These are phyloP conservation scores for Psilocybe mexicana DNA, from an alignment of 1,284 basidiomycete species.

Conservation along the genomic window DNA sequence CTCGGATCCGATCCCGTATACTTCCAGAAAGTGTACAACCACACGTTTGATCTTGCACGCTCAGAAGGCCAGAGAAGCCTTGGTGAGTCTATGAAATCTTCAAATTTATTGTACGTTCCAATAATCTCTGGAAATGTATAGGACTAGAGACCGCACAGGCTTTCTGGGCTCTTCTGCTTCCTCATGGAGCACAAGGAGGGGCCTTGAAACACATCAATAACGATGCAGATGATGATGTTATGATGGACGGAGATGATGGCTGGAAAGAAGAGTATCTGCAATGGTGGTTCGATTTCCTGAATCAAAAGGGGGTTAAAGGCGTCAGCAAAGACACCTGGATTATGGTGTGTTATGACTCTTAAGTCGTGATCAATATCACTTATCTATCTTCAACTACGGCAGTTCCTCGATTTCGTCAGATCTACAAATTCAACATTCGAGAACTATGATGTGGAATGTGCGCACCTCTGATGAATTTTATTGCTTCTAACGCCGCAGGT, in stretches of 20 bases:
- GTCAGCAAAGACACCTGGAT: constrained; percentile 95
- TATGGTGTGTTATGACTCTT: constrained; percentile 56
- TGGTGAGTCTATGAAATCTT: constrained; percentile 38
- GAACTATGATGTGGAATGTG: constrained; percentile 87
- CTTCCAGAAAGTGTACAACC: constrained; percentile 87
- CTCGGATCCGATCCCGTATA: constrained; percentile 71
- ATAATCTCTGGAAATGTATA: constrained; percentile 28
- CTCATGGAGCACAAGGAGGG: constrained; percentile 72
- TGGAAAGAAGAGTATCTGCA: constrained; percentile 72
- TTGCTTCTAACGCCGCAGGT: background rate
- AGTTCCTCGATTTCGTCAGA: constrained; percentile 84
- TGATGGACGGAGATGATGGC: constrained; percentile 47
- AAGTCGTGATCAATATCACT: background rate
- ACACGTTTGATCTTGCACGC: constrained; percentile 87
- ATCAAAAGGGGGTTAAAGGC: constrained; percentile 72
- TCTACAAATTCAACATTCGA: constrained; percentile 80
- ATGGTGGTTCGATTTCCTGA: constrained; percentile 86
- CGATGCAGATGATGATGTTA: constrained; percentile 45
- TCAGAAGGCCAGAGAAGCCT: constrained; percentile 75
- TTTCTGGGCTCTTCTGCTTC: constrained; percentile 86
- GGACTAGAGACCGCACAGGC: constrained; percentile 75
- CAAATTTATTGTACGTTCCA: background rate
- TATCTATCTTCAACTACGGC: constrained; percentile 13
- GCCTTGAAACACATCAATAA: constrained; percentile 56
- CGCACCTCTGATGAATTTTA: constrained; percentile 15